Evolutionary conservation across 805 yeast species (phyloP).

Genomic region (Kazachstania martiniae): DNA sequence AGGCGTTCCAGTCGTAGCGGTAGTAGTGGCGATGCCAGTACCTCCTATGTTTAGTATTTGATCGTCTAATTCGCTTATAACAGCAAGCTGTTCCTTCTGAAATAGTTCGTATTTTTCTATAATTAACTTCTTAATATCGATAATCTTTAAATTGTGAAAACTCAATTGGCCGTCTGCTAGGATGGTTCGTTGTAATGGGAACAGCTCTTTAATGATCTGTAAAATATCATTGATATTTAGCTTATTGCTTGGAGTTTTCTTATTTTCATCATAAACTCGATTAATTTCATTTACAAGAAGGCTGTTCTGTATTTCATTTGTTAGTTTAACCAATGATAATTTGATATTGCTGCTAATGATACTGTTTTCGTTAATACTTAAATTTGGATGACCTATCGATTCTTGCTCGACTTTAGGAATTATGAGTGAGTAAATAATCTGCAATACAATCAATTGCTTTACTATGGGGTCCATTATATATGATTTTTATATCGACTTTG

Average conservation of each 20-base stretch:
- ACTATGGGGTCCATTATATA: constrained; percentile 17
- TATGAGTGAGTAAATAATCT: constrained; percentile 20
- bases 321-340: constrained; percentile 24
- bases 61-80: constrained; percentile 13
- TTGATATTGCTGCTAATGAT: constrained; percentile 12
- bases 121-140: constrained; percentile 11
- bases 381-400: not conserved
- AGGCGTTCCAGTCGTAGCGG: not conserved
- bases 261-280: constrained; percentile 9
- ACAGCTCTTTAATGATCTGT: constrained; percentile 17
- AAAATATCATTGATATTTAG: constrained; percentile 25
- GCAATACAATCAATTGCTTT: constrained; percentile 24
- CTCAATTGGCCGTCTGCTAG: constrained; percentile 26
- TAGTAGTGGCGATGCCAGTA: not conserved
- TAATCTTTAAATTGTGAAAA: constrained; percentile 22
- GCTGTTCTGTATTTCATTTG: constrained; percentile 26
- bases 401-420: constrained; percentile 7
- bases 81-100: constrained; percentile 8
- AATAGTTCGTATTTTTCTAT: constrained; percentile 11
- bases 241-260: constrained; percentile 6
- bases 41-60: constrained; percentile 7
- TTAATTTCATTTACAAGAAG: constrained; percentile 16
- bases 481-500: too few relatives aligned
- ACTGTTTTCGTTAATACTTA: constrained; percentile 1
- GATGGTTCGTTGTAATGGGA: constrained; percentile 19